Conservation (phyloP, 208 protist species). For the Endotrypanum monterogeii region DNA sequence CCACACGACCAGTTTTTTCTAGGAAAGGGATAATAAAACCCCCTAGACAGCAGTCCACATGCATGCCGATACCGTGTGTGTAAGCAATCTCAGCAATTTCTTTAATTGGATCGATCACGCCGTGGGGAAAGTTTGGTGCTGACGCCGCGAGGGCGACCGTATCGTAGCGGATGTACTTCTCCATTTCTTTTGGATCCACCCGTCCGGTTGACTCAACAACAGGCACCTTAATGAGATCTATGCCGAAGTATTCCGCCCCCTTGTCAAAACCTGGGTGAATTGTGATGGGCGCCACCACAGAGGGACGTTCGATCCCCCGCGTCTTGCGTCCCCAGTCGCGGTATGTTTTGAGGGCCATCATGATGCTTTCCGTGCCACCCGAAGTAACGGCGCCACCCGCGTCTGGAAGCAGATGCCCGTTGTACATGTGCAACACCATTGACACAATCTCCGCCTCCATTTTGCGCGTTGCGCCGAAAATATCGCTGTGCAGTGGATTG, state of each 20-base stretch:
- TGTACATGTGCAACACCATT: conserved; percentile 96
- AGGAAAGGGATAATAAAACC: conserved; percentile 98
- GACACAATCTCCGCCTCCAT: conserved; percentile 98
- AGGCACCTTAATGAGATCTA: conserved; percentile 94
- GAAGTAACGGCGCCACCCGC: conserved; percentile 96
- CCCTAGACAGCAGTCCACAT: conserved; percentile 99
- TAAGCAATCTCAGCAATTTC: conserved; percentile 90
- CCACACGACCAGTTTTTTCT: conserved; percentile 84
- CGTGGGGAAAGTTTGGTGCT: conserved; percentile 96
- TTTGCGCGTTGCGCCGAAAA: conserved; percentile 96
- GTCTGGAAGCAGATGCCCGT: conserved; percentile 85
- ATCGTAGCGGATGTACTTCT: conserved; percentile 93
- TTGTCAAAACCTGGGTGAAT: conserved; percentile 98
- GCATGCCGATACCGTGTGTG: conserved; percentile 93
- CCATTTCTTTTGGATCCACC: conserved; percentile 81
- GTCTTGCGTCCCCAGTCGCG: conserved; percentile 87
- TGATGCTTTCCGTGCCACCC: conserved; percentile 97
- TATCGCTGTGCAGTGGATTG: conserved; percentile 97
- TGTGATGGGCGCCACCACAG: conserved; percentile 93
- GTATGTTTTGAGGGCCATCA: conserved; percentile 98
- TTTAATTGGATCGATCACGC: conserved; percentile 92
- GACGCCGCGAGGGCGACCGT: conserved; percentile 96
- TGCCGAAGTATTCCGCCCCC: conserved; percentile 95
- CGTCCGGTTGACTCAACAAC: conserved; percentile 75
- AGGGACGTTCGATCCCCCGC: conserved; percentile 86